phyloP scores from a whole-genome alignment of 2,329 filamentous ascomycete genomes.

The Microdochium trichocladiopsis region DNA sequence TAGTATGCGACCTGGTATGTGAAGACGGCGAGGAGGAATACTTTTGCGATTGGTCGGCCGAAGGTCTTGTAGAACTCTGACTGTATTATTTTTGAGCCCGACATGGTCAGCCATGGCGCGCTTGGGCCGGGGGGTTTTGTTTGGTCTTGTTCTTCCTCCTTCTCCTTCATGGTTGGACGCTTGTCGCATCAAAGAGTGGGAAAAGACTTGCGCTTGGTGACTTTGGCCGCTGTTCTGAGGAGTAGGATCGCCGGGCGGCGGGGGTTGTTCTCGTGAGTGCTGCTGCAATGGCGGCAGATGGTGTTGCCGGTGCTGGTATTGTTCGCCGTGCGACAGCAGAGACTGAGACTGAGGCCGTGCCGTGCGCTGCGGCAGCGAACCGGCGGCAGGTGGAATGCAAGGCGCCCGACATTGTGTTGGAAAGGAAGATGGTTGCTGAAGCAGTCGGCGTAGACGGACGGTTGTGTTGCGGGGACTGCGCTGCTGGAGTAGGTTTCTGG shows the following conservation, averaged over 20 bases:
- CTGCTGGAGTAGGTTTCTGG: too few relatives aligned
- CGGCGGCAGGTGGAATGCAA: too few relatives aligned
- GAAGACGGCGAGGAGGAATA: conserved; percentile 66
- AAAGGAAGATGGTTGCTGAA: too few relatives aligned
- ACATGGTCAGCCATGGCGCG: too few relatives aligned
- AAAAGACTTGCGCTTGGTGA: background rate
- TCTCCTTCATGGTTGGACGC: too few relatives aligned
- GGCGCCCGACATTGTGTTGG: too few relatives aligned
- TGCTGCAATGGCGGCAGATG: background rate
- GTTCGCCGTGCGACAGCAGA: background rate
- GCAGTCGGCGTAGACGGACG: too few relatives aligned
- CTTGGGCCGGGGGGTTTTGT: too few relatives aligned
- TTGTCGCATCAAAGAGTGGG: background rate
- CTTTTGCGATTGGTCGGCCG: conserved; percentile 65
- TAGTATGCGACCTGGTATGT: conserved; percentile 75
- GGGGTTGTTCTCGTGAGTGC: background rate
- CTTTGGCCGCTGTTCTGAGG: background rate
- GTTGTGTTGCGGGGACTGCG: too few relatives aligned
- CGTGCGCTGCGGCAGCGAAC: too few relatives aligned
- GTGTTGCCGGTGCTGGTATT: background rate
- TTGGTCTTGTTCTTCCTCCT: too few relatives aligned
- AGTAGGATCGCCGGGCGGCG: background rate
- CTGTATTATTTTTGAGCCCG: conserved; percentile 23
- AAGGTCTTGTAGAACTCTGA: conserved; percentile 69
- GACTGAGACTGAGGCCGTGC: too few relatives aligned